Evolutionary conservation across 768 basidiomycete genomes (phyloP), one percentile per base, ranked within the genome.

Genomic region (Trichaptum fuscoviolaceum): DNA sequence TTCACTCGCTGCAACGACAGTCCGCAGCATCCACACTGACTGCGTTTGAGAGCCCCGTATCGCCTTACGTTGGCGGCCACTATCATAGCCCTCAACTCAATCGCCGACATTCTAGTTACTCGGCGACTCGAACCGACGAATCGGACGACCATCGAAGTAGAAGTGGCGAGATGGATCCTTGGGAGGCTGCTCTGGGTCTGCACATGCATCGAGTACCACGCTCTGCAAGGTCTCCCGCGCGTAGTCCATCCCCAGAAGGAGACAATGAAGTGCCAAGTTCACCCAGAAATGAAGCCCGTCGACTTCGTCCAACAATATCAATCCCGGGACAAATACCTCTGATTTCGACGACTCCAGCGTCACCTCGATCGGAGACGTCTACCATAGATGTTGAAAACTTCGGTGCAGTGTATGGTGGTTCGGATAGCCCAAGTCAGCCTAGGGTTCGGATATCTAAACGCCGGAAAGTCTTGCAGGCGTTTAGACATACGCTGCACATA

Each of bases 1-100:
- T 99, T 24, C 83, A 90, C 12, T 88, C 90, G 0, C 81, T 99
- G 25, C 86, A 87, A 69, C 82, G 82, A 62, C 87, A 95, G 71
- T 88, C 89, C 10, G 82, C 85, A 1, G 80, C 80, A 0, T 77
- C 84, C 0, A 83, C 86, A 0, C 78, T 93, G 62, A 82, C 76
- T 67, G 79, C 87, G 3, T 93, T 93, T 69, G 90, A 91, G 62
- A 84, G 82, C 27, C 83, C 80, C 0, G 67, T 88, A 75, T 86
- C 90, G 0, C 91, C 92, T 0, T 92, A 88, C 69, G 84, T 87
- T 0, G 89, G 87, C 27, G 91, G 92, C 1, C 91, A 90, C 70
- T 93, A 92, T 70, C 86, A 58, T 35, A 73, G 42, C 42, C 10
- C 42, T 4, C 42, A 52, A 52, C 42, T 52, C 42, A 20, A 52